Percentiles rank a stretch among this genome's conserved stretches.
Conservation (phyloP, 331 rosid genomes). For the Malus hybrid region DNA sequence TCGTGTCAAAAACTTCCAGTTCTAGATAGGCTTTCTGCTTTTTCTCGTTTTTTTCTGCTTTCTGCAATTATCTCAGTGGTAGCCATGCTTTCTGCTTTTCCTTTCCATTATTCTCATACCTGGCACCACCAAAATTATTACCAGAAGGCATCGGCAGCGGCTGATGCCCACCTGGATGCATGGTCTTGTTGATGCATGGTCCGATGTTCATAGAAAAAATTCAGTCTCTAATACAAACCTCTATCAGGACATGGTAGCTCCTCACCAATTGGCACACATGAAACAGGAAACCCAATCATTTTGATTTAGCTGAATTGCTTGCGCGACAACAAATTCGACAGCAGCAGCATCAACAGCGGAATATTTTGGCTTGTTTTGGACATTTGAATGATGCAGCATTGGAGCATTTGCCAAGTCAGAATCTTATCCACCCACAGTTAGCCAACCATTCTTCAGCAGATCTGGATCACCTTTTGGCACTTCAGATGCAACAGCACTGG, state of each 20-base stretch:
- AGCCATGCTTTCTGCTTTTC: too few relatives aligned
- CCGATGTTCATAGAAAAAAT: slow-evolving; percentile 34
- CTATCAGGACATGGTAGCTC: slow-evolving; percentile 24
- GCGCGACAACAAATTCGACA: slow-evolving; percentile 38
- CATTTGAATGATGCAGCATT: slow-evolving; percentile 34
- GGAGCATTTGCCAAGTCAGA: slow-evolving; percentile 37
- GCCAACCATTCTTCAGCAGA: slow-evolving; percentile 10
- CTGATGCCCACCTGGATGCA: neutral
- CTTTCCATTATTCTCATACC: too few relatives aligned
- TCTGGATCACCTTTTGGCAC: too few relatives aligned
- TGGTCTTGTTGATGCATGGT: slow-evolving; percentile 18
- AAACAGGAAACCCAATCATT: slow-evolving; percentile 34
- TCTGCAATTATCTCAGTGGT: too few relatives aligned
- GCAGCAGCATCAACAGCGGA: slow-evolving; percentile 39
- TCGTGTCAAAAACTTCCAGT: too few relatives aligned
- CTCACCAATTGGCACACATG: slow-evolving; percentile 26
- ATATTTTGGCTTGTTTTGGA: slow-evolving; percentile 24
- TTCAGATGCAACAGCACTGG: too few relatives aligned
- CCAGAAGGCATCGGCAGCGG: slow-evolving; percentile 2
- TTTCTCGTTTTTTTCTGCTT: too few relatives aligned
- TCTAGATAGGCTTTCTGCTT: too few relatives aligned
- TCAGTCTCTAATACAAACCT: slow-evolving; percentile 28
- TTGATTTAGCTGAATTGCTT: slow-evolving; percentile 43
- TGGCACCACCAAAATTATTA: too few relatives aligned
- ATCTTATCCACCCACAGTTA: slow-evolving; percentile 38